phyloP scores from a whole-genome alignment of 2,329 filamentous ascomycete genomes.

The Colletotrichum sp. region DNA sequence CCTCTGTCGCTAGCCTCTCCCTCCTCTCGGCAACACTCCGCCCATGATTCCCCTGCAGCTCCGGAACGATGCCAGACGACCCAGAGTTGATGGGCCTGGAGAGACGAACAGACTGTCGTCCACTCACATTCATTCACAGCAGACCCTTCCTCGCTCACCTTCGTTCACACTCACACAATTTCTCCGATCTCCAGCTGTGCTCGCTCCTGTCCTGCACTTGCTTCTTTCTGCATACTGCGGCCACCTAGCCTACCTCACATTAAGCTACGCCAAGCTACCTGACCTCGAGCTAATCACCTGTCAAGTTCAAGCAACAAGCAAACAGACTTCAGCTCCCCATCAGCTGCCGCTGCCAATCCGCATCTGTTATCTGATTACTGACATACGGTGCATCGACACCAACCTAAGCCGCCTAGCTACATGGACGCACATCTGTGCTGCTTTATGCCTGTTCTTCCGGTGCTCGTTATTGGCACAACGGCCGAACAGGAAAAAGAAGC shows the following conservation, averaged over 20 bases:
- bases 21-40: slow-evolving; percentile 18
- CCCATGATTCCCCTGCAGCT: slow-evolving; percentile 9
- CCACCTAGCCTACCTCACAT: not conserved
- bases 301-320: not conserved
- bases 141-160: not conserved
- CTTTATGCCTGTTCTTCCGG: slow-evolving; percentile 12
- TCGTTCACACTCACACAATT: not conserved
- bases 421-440: slow-evolving; percentile 6
- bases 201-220: not conserved
- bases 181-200: not conserved
- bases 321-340: not conserved
- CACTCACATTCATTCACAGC: not conserved
- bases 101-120: slow-evolving; percentile 4
- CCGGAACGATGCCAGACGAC: not conserved
- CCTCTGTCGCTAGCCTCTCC: not conserved
- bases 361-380: slow-evolving; percentile 5
- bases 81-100: not conserved
- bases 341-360: not conserved
- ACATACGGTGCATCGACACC: not conserved
- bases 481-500: not conserved
- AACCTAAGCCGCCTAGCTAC: not conserved
- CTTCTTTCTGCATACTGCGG: not conserved
- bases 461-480: slow-evolving; percentile 8
- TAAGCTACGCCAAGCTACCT: not conserved
- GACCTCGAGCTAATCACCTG: not conserved